Conservation (phyloP, 805 yeast genomes). For the Candida silvatica region DNA sequence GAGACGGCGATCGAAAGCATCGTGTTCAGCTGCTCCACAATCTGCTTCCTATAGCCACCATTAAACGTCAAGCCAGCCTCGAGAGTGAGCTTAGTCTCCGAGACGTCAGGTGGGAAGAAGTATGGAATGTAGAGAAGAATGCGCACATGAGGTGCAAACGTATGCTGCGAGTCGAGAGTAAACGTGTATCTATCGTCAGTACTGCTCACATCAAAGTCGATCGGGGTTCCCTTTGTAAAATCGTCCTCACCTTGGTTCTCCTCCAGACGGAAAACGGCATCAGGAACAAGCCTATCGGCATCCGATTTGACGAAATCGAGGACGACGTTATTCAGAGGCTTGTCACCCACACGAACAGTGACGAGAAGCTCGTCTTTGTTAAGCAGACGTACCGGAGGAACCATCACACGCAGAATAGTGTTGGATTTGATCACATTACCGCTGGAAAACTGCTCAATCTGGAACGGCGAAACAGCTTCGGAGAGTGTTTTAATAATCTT, state of each 20-base stretch:
- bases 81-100: slow-evolving; percentile 19
- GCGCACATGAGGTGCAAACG: too few species aligned
- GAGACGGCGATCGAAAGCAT: slow-evolving; percentile 59
- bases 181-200: background rate
- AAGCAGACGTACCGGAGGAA: slow-evolving; percentile 18
- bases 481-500: slow-evolving; percentile 10
- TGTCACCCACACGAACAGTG: slow-evolving; percentile 13
- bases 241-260: slow-evolving; percentile 7
- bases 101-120: slow-evolving; percentile 26
- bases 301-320: slow-evolving; percentile 20
- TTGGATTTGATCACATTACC: slow-evolving; percentile 8
- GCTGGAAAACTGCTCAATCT: slow-evolving; percentile 11
- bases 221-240: slow-evolving; percentile 7
- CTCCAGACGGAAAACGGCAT: slow-evolving; percentile 9
- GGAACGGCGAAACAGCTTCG: slow-evolving; percentile 8
- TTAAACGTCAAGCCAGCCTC: slow-evolving; percentile 14
- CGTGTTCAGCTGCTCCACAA: slow-evolving; percentile 34
- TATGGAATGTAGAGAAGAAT: slow-evolving; percentile 19
- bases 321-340: slow-evolving; percentile 7
- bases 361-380: slow-evolving; percentile 20
- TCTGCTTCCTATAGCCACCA: slow-evolving; percentile 11
- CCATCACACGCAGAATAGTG: slow-evolving; percentile 11
- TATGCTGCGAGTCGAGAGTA: too few species aligned
- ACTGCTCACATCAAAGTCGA: slow-evolving; percentile 3
- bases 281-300: slow-evolving; percentile 18